A percentile compares a stretch with the other conserved stretches of the same genome.
phyloP scores from a whole-genome alignment of 2,329 filamentous ascomycete species.

The Fusarium burgessii region DNA sequence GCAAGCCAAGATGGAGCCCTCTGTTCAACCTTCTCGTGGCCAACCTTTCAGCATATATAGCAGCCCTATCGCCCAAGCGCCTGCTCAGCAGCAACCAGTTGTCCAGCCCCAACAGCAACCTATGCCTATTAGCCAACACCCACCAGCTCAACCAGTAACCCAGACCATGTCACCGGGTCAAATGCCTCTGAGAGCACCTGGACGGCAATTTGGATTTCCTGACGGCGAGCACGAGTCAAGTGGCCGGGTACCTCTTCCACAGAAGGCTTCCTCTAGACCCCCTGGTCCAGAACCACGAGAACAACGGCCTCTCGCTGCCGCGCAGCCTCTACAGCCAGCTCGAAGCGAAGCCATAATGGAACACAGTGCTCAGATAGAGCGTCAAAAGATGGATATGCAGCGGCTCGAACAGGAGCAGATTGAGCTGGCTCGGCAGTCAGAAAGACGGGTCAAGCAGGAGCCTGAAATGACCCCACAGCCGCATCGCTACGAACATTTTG shows the following conservation, averaged over 20 bases:
- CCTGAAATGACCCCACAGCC: conserved; percentile 56
- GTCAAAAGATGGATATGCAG: conserved; percentile 51
- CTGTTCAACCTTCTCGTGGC: conserved; percentile 48
- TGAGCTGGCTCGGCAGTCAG: conserved; percentile 47
- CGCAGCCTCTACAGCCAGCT: conserved; percentile 51
- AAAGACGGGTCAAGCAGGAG: conserved; percentile 62
- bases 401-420: conserved; percentile 48
- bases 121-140: conserved; percentile 52
- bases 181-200: conserved; percentile 59
- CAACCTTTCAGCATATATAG: conserved; percentile 59
- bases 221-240: conserved; percentile 54
- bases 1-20: conserved; percentile 59
- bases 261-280: conserved; percentile 51
- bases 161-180: conserved; percentile 62
- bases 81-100: conserved; percentile 50
- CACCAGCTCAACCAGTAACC: conserved; percentile 52
- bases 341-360: conserved; percentile 52
- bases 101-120: conserved; percentile 47
- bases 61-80: conserved; percentile 60
- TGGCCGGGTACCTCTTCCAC: conserved; percentile 56
- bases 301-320: conserved; percentile 50
- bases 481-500: conserved; percentile 60
- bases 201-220: conserved; percentile 57
- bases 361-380: conserved; percentile 46
- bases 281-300: conserved; percentile 52